Base-by-base conservation (phyloP, 2,329 filamentous ascomycete species). In the Botrytis sinoallii region DNA sequence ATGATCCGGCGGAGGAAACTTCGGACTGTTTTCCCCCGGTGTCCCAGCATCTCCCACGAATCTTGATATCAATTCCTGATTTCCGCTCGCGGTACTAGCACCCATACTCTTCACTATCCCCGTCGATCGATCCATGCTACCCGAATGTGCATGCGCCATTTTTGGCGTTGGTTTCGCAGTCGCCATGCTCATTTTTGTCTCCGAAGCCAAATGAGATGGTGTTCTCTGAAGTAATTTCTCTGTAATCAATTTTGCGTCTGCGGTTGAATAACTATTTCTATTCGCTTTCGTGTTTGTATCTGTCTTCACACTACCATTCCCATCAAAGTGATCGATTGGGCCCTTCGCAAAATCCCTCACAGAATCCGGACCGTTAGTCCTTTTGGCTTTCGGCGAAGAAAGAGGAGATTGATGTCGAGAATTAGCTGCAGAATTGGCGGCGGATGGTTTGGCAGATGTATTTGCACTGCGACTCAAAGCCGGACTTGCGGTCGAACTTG, bases 191-290 rank as follows among this genome's bases (percentile, higher is more conserved):
- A 92, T 91, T 79, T 90, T 80, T 5, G 63, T 72, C 9, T 90
- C 52, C 7, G 90, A 88, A 5, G 88, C 87, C 75, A 88, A 86
- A 75, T 89, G 85, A 8, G 89, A 90, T 0, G 89, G 86, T 16
- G 86, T 89, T 77, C 91, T 87, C 79, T 91, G 88, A 2, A 94
- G 85, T 55, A 93, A 82, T 74, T 90, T 86, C 44, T 90, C 90
- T 10, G 91, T 93, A 70, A 93, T 87, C 75, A 91, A 88, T 77
- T 90, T 88, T 75, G 89, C 90, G 78, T 91, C 90, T 52, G 85
- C 84, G 22, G 82, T 79, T 44, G 83, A 40, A 48, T 42, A 22
- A 25, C 69, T 35, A 52, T 25, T 40, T 40, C 42, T 64, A 40
- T 63, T 52, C 42, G 35, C 48, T 25, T 35, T 48, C 20, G 55